Evolutionary conservation across 495 filamentous ascomycete genomes (phyloP).

Genomic region (Peziza echinospora): DNA sequence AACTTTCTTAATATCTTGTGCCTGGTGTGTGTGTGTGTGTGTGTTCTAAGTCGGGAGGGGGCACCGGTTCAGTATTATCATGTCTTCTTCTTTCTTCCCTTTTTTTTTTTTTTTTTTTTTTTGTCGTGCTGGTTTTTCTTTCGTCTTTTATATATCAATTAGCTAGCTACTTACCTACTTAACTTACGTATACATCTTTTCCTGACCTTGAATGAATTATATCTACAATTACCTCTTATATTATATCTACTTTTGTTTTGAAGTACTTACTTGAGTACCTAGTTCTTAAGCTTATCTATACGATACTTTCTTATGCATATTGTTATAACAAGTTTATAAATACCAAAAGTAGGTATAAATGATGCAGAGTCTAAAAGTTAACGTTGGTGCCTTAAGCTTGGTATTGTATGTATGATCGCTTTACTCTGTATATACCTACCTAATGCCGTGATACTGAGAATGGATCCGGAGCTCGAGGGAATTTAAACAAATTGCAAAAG

Average conservation of each 20-base stretch:
- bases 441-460: too few relatives aligned
- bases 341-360: background rate
- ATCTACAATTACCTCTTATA: background rate
- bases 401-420: too few relatives aligned
- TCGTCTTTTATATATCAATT: background rate
- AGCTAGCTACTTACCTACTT: too few relatives aligned
- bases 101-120: background rate
- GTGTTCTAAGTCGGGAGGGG: too few relatives aligned
- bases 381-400: too few relatives aligned
- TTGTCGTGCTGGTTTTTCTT: background rate
- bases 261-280: background rate
- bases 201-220: too few relatives aligned
- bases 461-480: too few relatives aligned
- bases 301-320: background rate
- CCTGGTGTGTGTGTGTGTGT: too few relatives aligned
- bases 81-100: background rate
- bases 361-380: background rate
- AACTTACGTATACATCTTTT: too few relatives aligned
- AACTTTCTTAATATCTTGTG: too few relatives aligned
- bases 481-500: too few relatives aligned
- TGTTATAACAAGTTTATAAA: background rate
- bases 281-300: background rate
- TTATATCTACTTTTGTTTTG: background rate
- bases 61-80: background rate
- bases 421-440: too few relatives aligned